These are phyloP conservation scores for Rauvolfia tetraphylla DNA, from an alignment of 257 asterid genomes.

Conservation along the genomic window DNA sequence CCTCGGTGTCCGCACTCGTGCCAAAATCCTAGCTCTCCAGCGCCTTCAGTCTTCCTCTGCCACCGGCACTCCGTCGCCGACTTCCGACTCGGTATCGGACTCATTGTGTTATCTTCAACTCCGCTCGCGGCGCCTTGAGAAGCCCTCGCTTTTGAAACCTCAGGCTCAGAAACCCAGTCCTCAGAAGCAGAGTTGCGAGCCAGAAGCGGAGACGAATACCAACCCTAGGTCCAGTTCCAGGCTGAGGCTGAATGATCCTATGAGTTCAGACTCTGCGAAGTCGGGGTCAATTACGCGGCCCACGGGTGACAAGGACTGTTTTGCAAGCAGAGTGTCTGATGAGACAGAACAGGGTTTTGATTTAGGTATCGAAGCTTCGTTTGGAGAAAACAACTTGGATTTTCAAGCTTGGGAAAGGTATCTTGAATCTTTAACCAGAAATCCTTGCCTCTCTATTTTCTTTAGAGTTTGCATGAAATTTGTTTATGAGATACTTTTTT, in stretches of 20 bases:
- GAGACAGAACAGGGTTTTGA: constrained; percentile 23
- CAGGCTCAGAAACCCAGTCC: constrained; percentile 1
- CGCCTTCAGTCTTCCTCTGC: constrained; percentile 39
- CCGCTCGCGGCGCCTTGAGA: constrained; percentile 43
- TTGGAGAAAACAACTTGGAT: constrained; percentile 47
- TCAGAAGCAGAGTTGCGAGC: not conserved
- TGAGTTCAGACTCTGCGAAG: constrained; percentile 27
- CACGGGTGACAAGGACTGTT: constrained; percentile 9
- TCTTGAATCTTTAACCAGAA: not conserved
- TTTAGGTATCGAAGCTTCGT: constrained; percentile 39
- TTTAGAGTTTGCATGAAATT: not conserved
- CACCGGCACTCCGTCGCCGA: constrained; percentile 5
- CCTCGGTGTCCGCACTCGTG: constrained; percentile 71
- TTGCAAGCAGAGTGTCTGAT: constrained; percentile 4
- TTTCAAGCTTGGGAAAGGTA: constrained; percentile 45
- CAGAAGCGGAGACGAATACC: not conserved
- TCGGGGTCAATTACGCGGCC: constrained; percentile 28
- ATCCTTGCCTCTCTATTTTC: not conserved
- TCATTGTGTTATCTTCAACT: constrained; percentile 43
- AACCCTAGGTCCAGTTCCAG: constrained; percentile 13
- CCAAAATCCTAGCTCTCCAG: constrained; percentile 72
- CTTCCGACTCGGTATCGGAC: constrained; percentile 13
- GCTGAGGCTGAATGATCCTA: constrained; percentile 15
- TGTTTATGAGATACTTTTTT: not conserved
- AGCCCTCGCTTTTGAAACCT: constrained; percentile 16